These are phyloP conservation scores for Diplodia sapinea DNA, from an alignment of 2,329 filamentous ascomycete species.

Conservation along the genomic window DNA sequence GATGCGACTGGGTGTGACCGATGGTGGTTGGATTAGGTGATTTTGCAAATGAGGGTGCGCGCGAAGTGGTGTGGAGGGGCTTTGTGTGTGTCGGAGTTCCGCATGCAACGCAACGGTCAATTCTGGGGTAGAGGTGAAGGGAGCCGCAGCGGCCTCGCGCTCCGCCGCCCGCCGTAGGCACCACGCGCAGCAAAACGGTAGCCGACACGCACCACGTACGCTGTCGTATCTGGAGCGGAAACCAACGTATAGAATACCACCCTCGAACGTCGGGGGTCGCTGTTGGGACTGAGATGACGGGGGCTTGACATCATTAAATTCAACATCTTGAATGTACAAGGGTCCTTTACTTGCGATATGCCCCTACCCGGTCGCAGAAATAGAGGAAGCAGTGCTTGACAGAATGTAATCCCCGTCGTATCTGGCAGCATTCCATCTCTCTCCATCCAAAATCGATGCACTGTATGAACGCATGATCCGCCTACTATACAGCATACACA, in stretches of 20 bases:
- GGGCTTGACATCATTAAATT: not conserved
- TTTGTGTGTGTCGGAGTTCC: slow-evolving; percentile 17
- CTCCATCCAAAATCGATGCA: no score
- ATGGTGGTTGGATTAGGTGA: no score
- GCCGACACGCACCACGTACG: not conserved
- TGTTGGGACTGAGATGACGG: not conserved
- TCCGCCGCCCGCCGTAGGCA: slow-evolving; percentile 2
- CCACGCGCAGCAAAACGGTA: not conserved
- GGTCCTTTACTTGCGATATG: not conserved
- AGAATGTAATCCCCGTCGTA: no score
- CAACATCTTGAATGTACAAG: not conserved
- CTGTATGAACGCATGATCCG: no score
- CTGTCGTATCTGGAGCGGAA: slow-evolving; percentile 3
- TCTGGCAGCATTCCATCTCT: no score
- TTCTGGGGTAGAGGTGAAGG: slow-evolving; percentile 21
- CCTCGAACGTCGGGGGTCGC: not conserved
- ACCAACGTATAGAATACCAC: not conserved
- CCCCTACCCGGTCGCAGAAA: no score
- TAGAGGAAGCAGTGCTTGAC: no score
- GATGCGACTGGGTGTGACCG: not conserved
- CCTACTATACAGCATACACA: no score
- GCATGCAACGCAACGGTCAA: slow-evolving; percentile 13
- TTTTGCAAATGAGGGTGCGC: not conserved
- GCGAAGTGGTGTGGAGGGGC: not conserved
- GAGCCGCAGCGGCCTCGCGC: slow-evolving; percentile 13